These are phyloP conservation scores for Yarrowia porcina DNA, from an alignment of 805 yeast species.

Conservation along the genomic window DNA sequence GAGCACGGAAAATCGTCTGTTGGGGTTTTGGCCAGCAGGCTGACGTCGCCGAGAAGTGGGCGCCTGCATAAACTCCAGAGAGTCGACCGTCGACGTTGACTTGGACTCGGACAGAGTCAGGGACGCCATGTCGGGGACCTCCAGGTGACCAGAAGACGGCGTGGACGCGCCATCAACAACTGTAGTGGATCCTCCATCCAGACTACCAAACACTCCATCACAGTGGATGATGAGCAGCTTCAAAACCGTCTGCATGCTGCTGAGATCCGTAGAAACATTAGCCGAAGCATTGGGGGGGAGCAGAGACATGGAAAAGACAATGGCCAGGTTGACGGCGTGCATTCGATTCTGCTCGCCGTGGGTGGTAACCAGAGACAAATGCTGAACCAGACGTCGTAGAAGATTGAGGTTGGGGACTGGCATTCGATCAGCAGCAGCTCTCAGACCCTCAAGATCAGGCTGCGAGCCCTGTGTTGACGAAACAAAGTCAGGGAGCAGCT, in stretches of 20 bases:
- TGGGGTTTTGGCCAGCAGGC: constrained; percentile 23
- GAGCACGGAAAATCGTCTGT: constrained; percentile 24
- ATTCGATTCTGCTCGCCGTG: constrained; percentile 71
- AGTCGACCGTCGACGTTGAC: not conserved
- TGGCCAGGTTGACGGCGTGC: constrained; percentile 87
- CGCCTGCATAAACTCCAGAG: constrained; percentile 3
- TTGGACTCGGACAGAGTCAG: constrained; percentile 9
- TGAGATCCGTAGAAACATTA: constrained; percentile 49
- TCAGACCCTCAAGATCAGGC: constrained; percentile 27
- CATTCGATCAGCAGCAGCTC: constrained; percentile 40
- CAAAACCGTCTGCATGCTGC: constrained; percentile 53
- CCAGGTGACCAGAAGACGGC: not conserved
- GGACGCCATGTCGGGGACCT: not conserved
- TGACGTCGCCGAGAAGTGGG: constrained; percentile 5
- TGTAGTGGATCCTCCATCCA: not conserved
- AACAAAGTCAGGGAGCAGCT: constrained; percentile 56
- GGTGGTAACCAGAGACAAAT: constrained; percentile 64
- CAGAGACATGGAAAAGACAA: constrained; percentile 73
- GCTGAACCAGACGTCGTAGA: constrained; percentile 62
- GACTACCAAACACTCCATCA: constrained; percentile 33
- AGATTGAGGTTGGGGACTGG: constrained; percentile 69
- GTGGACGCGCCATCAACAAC: not conserved
- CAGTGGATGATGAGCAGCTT: constrained; percentile 45
- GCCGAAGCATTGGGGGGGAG: constrained; percentile 37
- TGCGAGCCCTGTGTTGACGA: constrained; percentile 33